phyloP scores from a whole-genome alignment of 116 monocot species.

The Trichopus zeylanicus region DNA sequence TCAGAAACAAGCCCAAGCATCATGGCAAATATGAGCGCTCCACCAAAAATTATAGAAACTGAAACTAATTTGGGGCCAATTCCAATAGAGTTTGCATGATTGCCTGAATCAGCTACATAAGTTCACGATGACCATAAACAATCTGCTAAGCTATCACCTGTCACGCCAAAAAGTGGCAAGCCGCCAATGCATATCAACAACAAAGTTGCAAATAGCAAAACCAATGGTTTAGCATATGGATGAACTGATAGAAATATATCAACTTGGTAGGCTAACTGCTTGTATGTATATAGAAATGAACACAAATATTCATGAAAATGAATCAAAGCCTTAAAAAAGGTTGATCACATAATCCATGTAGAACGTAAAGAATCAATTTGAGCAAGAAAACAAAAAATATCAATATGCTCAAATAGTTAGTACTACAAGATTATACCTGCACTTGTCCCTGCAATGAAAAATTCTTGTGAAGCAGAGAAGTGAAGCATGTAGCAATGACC shows the following conservation, averaged over 20 bases:
- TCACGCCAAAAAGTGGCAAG: too few species aligned
- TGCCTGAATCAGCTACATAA: slow-evolving; percentile 72
- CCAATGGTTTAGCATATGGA: slow-evolving; percentile 64
- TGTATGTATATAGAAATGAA: slow-evolving; percentile 1
- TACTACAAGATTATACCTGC: slow-evolving; percentile 28
- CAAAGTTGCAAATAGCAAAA: too few species aligned
- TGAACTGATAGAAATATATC: slow-evolving; percentile 67
- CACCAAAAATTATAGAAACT: too few species aligned
- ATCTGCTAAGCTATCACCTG: too few species aligned
- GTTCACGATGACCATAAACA: slow-evolving; percentile 88
- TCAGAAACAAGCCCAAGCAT: slow-evolving; percentile 83
- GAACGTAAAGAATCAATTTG: too few species aligned
- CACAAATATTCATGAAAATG: background rate
- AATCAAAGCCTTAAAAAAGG: too few species aligned
- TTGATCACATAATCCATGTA: too few species aligned
- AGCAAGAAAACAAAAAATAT: too few species aligned
- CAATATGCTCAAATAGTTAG: too few species aligned
- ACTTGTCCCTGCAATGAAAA: slow-evolving; percentile 33
- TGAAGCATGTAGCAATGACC: slow-evolving; percentile 24
- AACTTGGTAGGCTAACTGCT: slow-evolving; percentile 63
- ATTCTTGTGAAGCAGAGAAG: slow-evolving; percentile 38
- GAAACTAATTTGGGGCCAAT: slow-evolving; percentile 56
- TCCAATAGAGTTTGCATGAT: slow-evolving; percentile 67
- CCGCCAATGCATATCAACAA: too few species aligned
- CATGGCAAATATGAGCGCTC: too few species aligned